These are phyloP conservation scores for Russula brevipes DNA, from an alignment of 768 basidiomycete species.

Conservation along the genomic window DNA sequence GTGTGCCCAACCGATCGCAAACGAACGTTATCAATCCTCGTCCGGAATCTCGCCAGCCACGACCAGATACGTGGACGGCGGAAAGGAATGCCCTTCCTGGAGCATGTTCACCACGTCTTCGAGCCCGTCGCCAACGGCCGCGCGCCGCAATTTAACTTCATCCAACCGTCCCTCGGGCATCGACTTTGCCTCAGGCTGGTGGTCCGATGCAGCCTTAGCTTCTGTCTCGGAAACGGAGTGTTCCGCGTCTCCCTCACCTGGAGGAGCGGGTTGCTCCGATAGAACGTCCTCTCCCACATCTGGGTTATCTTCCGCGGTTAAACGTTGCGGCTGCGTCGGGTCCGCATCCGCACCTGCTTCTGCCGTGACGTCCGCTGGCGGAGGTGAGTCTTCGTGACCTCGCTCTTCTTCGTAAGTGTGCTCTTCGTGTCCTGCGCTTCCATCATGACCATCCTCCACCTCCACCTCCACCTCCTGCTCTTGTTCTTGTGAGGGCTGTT, in stretches of 20 bases:
- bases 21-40: conserved; percentile 36
- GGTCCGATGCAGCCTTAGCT: conserved; percentile 19
- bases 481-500: conserved; percentile 20
- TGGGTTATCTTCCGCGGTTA: conserved; percentile 5
- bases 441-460: conserved; percentile 16
- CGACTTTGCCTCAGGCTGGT: conserved; percentile 18
- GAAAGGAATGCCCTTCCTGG: conserved; percentile 37
- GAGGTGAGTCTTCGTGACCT: conserved; percentile 20
- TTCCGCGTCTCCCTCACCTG: conserved; percentile 17
- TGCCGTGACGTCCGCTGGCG: conserved; percentile 5
- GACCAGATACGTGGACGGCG: conserved; percentile 20
- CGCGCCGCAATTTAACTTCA: conserved; percentile 24
- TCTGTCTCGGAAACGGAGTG: conserved; percentile 6
- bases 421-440: conserved; percentile 15
- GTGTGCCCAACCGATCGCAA: neutral
- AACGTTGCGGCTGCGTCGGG: neutral
- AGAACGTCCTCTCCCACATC: conserved; percentile 11
- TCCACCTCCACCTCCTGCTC: neutral
- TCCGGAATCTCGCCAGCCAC: conserved; percentile 48
- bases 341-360: conserved; percentile 4
- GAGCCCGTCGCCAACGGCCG: conserved; percentile 39
- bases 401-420: conserved; percentile 20
- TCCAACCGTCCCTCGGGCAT: conserved; percentile 26
- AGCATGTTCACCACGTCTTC: conserved; percentile 66
- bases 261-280: conserved; percentile 6